phyloP scores from a whole-genome alignment of 1,139 yeast genomes.

The Suhomyces atakaporum region DNA sequence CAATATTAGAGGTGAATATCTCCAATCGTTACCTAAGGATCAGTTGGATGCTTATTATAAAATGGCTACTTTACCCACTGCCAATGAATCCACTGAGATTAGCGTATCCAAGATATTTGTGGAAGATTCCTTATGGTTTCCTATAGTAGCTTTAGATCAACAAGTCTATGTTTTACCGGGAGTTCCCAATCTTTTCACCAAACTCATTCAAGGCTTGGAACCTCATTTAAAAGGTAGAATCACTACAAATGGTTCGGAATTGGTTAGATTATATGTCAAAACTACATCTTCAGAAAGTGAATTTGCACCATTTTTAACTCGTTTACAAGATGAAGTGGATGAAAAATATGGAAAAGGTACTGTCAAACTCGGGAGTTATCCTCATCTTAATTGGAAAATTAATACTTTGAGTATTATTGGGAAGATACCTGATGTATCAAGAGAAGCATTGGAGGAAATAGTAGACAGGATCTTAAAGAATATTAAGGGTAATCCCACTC shows the following conservation, averaged over 20 bases:
- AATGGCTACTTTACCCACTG: conserved; percentile 76
- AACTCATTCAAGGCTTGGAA: conserved; percentile 42
- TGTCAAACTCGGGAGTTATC: conserved; percentile 81
- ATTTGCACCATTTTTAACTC: conserved; percentile 63
- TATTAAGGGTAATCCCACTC: conserved; percentile 52
- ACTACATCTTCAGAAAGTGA: conserved; percentile 64
- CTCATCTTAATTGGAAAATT: conserved; percentile 64
- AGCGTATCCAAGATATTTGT: conserved; percentile 54
- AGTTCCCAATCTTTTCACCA: conserved; percentile 69
- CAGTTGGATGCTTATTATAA: conserved; percentile 63
- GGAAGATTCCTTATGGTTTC: conserved; percentile 74
- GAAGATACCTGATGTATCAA: conserved; percentile 24
- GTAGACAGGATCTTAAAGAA: conserved; percentile 48
- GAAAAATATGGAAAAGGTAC: conserved; percentile 31
- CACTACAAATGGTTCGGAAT: conserved; percentile 24
- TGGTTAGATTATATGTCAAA: conserved; percentile 58
- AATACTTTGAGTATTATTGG: conserved; percentile 78
- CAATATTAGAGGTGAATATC: conserved; percentile 42
- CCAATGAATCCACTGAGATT: conserved; percentile 23
- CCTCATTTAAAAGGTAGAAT: conserved; percentile 29
- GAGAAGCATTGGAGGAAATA: conserved; percentile 39
- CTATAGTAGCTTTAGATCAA: conserved; percentile 64
- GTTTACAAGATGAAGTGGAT: conserved; percentile 51
- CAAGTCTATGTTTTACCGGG: conserved; percentile 79
- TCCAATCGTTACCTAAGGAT: conserved; percentile 38